Conservation (phyloP, 176 grass and related monocot species). For the Rhipidocladum racemiflorum region DNA sequence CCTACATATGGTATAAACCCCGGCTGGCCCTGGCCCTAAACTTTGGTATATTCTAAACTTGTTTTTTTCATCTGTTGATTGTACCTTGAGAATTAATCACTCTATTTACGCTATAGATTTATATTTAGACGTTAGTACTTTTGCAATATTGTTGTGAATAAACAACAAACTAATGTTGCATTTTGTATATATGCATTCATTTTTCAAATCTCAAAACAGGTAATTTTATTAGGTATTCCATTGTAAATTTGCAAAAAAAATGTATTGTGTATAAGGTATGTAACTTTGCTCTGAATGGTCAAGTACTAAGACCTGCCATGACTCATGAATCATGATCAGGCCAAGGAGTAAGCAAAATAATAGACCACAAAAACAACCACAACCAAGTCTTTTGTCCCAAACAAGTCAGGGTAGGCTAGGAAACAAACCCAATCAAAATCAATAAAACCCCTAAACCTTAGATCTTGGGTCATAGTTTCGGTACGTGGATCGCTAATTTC, state of each 20-base stretch:
- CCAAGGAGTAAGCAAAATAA: neutral
- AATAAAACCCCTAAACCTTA: no score
- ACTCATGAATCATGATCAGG: neutral
- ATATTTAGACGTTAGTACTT: neutral
- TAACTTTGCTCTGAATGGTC: constrained; percentile 4
- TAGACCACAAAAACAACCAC: no score
- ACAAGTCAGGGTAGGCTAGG: no score
- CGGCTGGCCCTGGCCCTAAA: neutral
- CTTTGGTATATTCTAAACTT: neutral
- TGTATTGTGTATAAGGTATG: neutral
- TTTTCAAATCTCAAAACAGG: neutral
- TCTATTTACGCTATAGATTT: neutral
- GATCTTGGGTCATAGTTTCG: no score
- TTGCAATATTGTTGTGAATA: constrained; percentile 2
- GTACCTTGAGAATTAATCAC: neutral
- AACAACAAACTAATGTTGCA: neutral
- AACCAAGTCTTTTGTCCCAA: no score
- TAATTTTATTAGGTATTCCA: neutral
- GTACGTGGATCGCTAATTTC: no score
- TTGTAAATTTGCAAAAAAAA: neutral
- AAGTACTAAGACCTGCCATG: constrained; percentile 3
- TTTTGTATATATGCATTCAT: neutral
- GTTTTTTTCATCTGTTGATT: constrained; percentile 1
- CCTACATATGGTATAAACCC: neutral
- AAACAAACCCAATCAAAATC: no score